Percentiles rank a stretch among this genome's conserved stretches.
These are phyloP conservation scores for Saccharomycopsis phalli DNA, from an alignment of 1,139 yeast genomes.

Conservation along the genomic window DNA sequence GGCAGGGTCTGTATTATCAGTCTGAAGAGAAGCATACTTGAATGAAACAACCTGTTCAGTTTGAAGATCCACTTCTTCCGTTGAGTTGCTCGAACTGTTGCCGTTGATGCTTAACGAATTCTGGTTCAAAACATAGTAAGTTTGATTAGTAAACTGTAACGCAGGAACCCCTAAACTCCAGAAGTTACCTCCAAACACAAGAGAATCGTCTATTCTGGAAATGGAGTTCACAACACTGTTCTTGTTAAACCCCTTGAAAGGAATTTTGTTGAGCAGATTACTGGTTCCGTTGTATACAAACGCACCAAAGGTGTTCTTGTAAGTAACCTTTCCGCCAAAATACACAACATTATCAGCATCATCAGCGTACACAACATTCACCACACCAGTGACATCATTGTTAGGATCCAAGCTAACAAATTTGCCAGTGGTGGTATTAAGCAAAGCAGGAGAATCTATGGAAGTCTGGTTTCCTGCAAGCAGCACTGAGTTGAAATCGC, in stretches of 20 bases:
- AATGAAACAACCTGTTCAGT: constrained; percentile 66
- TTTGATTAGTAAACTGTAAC: constrained; percentile 32
- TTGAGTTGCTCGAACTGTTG: constrained; percentile 26
- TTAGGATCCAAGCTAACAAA: constrained; percentile 34
- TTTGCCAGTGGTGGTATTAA: constrained; percentile 39
- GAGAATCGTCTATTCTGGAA: constrained; percentile 37
- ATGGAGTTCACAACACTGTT: constrained; percentile 61
- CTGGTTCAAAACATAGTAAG: constrained; percentile 19
- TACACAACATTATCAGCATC: constrained; percentile 45
- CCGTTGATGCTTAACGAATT: constrained; percentile 20
- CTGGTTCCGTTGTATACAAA: constrained; percentile 54
- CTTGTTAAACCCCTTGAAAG: constrained; percentile 72
- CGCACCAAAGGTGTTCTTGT: constrained; percentile 48
- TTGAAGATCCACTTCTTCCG: constrained; percentile 31
- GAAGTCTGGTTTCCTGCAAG: constrained; percentile 32
- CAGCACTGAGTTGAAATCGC: constrained; percentile 25
- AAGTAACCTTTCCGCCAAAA: constrained; percentile 72
- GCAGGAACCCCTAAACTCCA: constrained; percentile 49
- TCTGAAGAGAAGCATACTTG: constrained; percentile 48
- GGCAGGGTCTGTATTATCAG: constrained; percentile 40
- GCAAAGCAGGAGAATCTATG: constrained; percentile 45
- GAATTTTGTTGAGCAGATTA: constrained; percentile 38
- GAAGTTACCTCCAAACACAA: constrained; percentile 78
- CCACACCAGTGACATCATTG: constrained; percentile 39
- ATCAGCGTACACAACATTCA: constrained; percentile 44